phyloP scores from a whole-genome alignment of 1,284 basidiomycete genomes.

The Apiotrichum mycotoxinovorans region DNA sequence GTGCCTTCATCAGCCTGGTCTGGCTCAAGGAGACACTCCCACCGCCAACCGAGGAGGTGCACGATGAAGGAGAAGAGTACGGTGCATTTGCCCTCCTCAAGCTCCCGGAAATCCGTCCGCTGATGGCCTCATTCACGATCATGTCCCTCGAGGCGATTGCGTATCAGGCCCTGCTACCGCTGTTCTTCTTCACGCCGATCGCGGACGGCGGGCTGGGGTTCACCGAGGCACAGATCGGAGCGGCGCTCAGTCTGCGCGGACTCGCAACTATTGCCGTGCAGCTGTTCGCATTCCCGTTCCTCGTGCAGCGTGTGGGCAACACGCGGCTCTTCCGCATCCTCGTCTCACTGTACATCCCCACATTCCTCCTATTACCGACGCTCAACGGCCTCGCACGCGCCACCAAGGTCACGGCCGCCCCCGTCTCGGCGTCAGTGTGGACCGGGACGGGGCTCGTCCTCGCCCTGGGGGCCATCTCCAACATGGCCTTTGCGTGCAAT shows the following conservation, averaged over 20 bases:
- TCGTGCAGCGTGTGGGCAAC: conserved; percentile 34
- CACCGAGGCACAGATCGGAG: conserved; percentile 33
- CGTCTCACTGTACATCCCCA: conserved; percentile 34
- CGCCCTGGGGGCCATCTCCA: conserved; percentile 22
- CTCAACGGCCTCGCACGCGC: conserved; percentile 34
- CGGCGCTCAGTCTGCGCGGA: conserved; percentile 34
- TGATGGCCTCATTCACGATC: conserved; percentile 36
- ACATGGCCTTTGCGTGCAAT: conserved; percentile 44
- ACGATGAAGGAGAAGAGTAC: conserved; percentile 13
- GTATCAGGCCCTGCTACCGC: conserved; percentile 31
- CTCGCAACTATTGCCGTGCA: conserved; percentile 39
- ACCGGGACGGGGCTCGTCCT: conserved; percentile 18
- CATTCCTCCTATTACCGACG: conserved; percentile 34
- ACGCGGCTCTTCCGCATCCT: conserved; percentile 33
- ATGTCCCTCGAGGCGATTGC: conserved; percentile 34
- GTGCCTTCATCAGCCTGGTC: conserved; percentile 24
- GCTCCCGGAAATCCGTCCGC: conserved; percentile 22
- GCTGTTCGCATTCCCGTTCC: conserved; percentile 38
- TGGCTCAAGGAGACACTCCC: conserved; percentile 36
- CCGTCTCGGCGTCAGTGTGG: conserved; percentile 24
- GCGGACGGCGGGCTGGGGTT: conserved; percentile 38
- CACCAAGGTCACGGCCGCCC: conserved; percentile 6
- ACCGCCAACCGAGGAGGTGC: not conserved
- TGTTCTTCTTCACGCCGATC: conserved; percentile 46
- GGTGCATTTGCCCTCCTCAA: conserved; percentile 26